Percentiles rank a stretch among this genome's conserved stretches.
Conservation (phyloP, 1,284 basidiomycete species). For the Sutorius eximius region DNA sequence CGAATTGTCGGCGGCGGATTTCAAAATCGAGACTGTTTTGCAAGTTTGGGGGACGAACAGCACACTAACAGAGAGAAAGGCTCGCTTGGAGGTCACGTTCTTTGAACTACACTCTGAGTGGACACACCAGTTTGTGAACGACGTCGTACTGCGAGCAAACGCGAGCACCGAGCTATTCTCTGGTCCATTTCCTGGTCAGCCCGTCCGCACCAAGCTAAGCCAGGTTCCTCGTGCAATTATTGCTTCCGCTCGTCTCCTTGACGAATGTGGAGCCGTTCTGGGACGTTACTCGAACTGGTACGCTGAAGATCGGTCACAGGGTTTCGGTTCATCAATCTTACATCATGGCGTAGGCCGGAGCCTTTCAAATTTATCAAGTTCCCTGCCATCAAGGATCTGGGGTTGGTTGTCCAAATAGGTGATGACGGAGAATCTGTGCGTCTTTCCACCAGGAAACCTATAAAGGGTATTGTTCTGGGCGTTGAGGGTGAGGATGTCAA, state of each 20-base stretch:
- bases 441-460: constrained; percentile 63
- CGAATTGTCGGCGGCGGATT: constrained; percentile 62
- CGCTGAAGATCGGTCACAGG: constrained; percentile 17
- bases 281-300: constrained; percentile 82
- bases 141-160: constrained; percentile 65
- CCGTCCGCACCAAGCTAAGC: constrained; percentile 61
- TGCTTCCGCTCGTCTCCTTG: constrained; percentile 72
- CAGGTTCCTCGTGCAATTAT: constrained; percentile 69
- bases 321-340: constrained; percentile 8
- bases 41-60: constrained; percentile 87
- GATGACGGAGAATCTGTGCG: constrained; percentile 61
- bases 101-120: constrained; percentile 70
- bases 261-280: constrained; percentile 56
- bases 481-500: constrained; percentile 68
- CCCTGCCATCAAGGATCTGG: constrained; percentile 59
- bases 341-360: constrained; percentile 63
- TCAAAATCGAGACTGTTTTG: constrained; percentile 64
- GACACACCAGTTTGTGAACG: constrained; percentile 50
- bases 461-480: constrained; percentile 85
- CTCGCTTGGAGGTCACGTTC: constrained; percentile 62
- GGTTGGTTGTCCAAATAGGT: constrained; percentile 53
- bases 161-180: constrained; percentile 81
- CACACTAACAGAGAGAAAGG: constrained; percentile 57
- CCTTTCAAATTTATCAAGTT: constrained; percentile 90
- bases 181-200: constrained; percentile 69